Evolutionary conservation across 148 eudicot genomes (phyloP), one percentile per base, ranked within the genome.

Genomic region (Chenopodium formosanum): DNA sequence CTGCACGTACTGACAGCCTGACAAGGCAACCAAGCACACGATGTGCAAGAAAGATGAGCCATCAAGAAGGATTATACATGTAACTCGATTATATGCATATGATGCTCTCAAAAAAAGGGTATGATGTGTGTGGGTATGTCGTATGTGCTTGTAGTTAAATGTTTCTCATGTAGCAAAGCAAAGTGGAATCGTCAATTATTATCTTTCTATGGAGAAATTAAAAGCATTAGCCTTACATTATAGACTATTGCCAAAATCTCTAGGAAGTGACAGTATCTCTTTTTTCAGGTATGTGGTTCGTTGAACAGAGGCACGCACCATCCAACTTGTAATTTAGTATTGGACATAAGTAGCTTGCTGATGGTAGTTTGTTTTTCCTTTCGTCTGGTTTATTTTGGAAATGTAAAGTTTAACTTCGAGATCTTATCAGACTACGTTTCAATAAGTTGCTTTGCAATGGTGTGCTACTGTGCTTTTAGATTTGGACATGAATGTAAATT

Each of bases 291-390:
- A 66, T 34, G 2, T 25, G 32, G 34, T 20, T 22, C 14, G 2
- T 34, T 67, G 34, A 29, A 29, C 62, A 56, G 20, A 56, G 62
- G 62, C 62, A 56, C 17, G 20, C 62, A 56, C 62, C 62, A 56
- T 19, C 0, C 62, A 56, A 1, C 17, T 67, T 14, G 31, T 74
- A 31, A 37, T 52, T 10, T 8, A 73, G 74, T 47, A 32, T 75
- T 25, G 78, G 79, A 68, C 53, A n/a, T 68, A 37, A 37, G 52
- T 75, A 74, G 79, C 66, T 48, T 78, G 20, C 73, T 70, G 25
- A 48, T 81, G 74, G 65, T 77, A 71, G 78, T 81, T 67, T 46
- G n/a, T 74, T 74, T 52, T 37, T 34, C 37, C 29, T 12, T 37
- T 8, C 66, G 48, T 7, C 4, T 81, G 64, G 65, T 68, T 67